Conservation (phyloP, 1,284 basidiomycete species). For the Blastosporella zonata region DNA sequence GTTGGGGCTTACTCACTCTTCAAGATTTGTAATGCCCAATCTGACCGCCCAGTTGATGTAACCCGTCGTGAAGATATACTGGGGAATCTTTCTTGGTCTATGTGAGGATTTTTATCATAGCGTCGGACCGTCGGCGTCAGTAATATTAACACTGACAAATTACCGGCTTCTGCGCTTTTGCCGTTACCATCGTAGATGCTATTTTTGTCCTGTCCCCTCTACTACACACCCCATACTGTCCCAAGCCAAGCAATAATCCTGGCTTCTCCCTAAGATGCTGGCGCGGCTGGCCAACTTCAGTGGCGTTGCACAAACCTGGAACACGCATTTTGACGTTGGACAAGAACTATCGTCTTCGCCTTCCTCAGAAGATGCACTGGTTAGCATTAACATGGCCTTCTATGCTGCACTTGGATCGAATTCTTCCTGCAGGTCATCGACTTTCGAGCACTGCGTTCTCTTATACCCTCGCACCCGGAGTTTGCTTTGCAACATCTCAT, state of each 20-base stretch:
- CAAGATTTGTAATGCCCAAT: too few relatives aligned
- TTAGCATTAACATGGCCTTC: conserved; percentile 13
- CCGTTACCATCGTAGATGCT: too few relatives aligned
- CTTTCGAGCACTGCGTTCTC: conserved; percentile 27
- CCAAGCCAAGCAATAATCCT: background rate
- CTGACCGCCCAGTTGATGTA: too few relatives aligned
- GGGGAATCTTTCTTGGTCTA: too few relatives aligned
- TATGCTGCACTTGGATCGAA: background rate
- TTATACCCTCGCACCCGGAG: conserved; percentile 25
- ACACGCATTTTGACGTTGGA: conserved; percentile 23
- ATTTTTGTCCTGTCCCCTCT: too few relatives aligned
- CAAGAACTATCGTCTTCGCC: conserved; percentile 12
- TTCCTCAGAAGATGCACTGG: conserved; percentile 21
- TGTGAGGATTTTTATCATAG: too few relatives aligned
- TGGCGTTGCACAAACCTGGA: conserved; percentile 19
- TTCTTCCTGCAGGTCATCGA: conserved; percentile 29
- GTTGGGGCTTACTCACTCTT: too few relatives aligned
- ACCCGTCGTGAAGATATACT: too few relatives aligned
- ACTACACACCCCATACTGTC: background rate
- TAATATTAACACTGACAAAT: too few relatives aligned
- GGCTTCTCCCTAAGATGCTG: conserved; percentile 20
- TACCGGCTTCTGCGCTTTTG: too few relatives aligned
- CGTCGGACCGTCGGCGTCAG: too few relatives aligned
- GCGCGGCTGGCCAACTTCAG: conserved; percentile 19
- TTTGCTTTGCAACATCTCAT: conserved; percentile 28